phyloP scores from a whole-genome alignment of 176 grass and related monocot genomes.

The Ensete ventricosum region DNA sequence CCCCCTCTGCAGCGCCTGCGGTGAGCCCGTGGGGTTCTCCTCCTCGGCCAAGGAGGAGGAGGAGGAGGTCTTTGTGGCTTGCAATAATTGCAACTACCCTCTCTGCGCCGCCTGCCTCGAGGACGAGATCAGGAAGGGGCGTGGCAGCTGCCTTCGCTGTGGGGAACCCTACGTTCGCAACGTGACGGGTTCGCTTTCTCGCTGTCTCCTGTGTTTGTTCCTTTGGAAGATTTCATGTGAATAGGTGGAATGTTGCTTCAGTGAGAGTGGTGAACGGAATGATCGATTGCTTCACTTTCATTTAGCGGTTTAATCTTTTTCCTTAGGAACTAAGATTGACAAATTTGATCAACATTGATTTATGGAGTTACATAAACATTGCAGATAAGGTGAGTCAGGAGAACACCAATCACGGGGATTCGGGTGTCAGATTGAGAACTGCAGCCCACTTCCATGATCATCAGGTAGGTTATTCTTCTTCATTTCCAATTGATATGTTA shows the following conservation, averaged over 20 bases:
- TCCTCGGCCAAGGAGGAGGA: neutral
- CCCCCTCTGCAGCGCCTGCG: constrained; percentile 62
- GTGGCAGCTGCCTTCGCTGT: constrained; percentile 59
- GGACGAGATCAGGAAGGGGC: constrained; percentile 61
- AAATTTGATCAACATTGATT: neutral
- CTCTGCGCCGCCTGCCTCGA: constrained; percentile 77
- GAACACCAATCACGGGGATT: constrained; percentile 19
- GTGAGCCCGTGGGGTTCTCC: constrained; percentile 41
- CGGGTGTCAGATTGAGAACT: constrained; percentile 41
- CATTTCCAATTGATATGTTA: neutral
- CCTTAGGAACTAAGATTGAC: neutral
- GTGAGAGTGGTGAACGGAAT: no score
- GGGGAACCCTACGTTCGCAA: constrained; percentile 42
- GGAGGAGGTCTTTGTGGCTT: constrained; percentile 49
- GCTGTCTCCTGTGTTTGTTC: neutral
- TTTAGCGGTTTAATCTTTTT: neutral
- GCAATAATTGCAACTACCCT: constrained; percentile 72
- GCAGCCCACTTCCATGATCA: constrained; percentile 37
- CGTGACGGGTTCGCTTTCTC: constrained; percentile 27
- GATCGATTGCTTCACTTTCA: no score
- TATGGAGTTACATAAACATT: neutral
- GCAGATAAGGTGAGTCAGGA: constrained; percentile 31
- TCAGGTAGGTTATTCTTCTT: constrained; percentile 29
- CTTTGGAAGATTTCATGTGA: neutral
- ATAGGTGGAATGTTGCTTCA: neutral